phyloP scores from a whole-genome alignment of 352 stramenopile species.

The Phytophthora melonis region DNA sequence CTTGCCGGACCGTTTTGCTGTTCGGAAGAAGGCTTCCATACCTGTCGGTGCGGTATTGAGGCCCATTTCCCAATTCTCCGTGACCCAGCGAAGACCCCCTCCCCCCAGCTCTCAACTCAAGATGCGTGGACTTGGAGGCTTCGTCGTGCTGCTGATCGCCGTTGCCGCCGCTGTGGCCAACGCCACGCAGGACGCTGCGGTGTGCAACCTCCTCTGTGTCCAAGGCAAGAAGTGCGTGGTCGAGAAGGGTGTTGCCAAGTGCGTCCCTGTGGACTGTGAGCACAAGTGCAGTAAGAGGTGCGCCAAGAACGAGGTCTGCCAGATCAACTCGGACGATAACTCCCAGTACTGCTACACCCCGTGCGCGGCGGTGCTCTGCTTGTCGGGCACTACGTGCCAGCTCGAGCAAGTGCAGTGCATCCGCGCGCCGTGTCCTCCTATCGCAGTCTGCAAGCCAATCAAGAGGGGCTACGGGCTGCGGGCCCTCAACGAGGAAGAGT shows the following conservation, averaged over 20 bases:
- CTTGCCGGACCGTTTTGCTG: conserved; percentile 27
- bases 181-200: background rate
- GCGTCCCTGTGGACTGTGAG: conserved; percentile 16
- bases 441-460: conserved; percentile 30
- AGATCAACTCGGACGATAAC: conserved; percentile 27
- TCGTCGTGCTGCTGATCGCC: conserved; percentile 15
- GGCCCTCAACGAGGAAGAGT: background rate
- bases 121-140: conserved; percentile 17
- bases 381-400: conserved; percentile 22
- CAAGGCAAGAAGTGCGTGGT: conserved; percentile 26
- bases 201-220: conserved; percentile 20
- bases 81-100: background rate
- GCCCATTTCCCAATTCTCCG: conserved; percentile 27
- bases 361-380: conserved; percentile 29
- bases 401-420: conserved; percentile 38
- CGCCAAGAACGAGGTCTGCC: conserved; percentile 24
- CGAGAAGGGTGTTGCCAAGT: conserved; percentile 15
- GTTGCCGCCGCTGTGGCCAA: background rate
- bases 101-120: background rate
- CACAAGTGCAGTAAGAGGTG: conserved; percentile 30
- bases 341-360: conserved; percentile 33
- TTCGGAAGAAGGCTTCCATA: conserved; percentile 9
- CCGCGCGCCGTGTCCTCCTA: conserved; percentile 24
- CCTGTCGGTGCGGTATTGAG: background rate
- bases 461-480: conserved; percentile 13